Conservation (phyloP, 176 grass and related monocot species). For the Cocos nucifera region DNA sequence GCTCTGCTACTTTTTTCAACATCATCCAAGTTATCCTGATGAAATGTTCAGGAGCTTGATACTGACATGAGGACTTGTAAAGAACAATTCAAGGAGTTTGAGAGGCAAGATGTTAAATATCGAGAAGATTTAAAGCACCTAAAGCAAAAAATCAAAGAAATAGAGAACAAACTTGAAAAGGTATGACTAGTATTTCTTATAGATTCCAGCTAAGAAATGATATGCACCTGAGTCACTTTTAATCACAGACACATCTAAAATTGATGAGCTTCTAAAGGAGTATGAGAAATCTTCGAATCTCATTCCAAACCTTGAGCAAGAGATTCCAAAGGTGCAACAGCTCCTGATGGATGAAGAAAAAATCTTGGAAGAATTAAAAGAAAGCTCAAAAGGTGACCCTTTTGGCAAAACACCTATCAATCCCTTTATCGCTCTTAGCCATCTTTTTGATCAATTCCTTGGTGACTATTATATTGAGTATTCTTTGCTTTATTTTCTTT, state of each 20-base stretch:
- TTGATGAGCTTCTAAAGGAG: constrained; percentile 49
- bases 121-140: constrained; percentile 87
- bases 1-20: too few species aligned
- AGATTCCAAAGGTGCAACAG: constrained; percentile 71
- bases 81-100: constrained; percentile 90
- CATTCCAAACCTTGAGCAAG: constrained; percentile 71
- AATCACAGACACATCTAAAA: constrained; percentile 52
- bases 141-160: constrained; percentile 81
- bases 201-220: background rate
- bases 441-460: background rate
- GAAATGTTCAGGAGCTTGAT: constrained; percentile 57
- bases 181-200: constrained; percentile 21
- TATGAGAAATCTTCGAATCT: constrained; percentile 60
- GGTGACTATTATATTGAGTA: background rate
- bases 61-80: constrained; percentile 77
- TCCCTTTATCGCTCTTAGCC: background rate
- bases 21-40: background rate
- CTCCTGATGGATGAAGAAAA: constrained; percentile 65
- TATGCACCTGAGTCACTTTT: constrained; percentile 1
- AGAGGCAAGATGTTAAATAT: constrained; percentile 75
- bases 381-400: constrained; percentile 56
- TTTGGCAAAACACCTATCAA: background rate
- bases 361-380: constrained; percentile 65
- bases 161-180: constrained; percentile 78
- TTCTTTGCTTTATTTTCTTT: constrained; percentile 1